Evolutionary conservation across 495 filamentous ascomycete species (phyloP).

Genomic region (Trichodelitschia bisporula): DNA sequence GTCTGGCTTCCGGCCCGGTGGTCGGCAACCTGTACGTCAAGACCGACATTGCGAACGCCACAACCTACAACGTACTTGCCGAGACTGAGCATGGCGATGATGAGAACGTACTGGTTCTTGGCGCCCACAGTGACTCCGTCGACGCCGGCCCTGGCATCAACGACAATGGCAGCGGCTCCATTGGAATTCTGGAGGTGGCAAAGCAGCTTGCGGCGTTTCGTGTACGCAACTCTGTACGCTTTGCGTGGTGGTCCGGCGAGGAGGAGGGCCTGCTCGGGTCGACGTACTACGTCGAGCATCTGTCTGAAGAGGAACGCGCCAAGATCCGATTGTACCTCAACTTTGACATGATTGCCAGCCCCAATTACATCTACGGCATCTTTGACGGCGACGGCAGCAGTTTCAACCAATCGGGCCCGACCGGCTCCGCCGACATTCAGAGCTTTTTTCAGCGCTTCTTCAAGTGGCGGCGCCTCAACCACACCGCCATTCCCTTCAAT

Average conservation of each 20-base stretch:
- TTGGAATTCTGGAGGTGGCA: conserved; percentile 38
- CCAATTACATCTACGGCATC: conserved; percentile 41
- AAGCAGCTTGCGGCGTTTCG: conserved; percentile 29
- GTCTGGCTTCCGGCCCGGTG: conserved; percentile 15
- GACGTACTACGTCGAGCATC: conserved; percentile 28
- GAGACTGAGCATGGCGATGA: conserved; percentile 38
- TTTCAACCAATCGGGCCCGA: conserved; percentile 35
- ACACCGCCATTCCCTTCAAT: conserved; percentile 28
- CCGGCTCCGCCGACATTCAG: conserved; percentile 38
- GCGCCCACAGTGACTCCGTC: conserved; percentile 48
- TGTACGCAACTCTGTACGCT: conserved; percentile 41
- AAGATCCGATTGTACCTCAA: conserved; percentile 47
- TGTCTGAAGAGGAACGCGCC: conserved; percentile 21
- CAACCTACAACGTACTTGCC: conserved; percentile 40
- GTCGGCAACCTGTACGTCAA: conserved; percentile 14
- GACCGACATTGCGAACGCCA: conserved; percentile 11
- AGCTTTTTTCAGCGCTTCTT: conserved; percentile 37
- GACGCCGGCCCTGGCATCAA: conserved; percentile 37
- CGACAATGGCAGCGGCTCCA: conserved; percentile 40
- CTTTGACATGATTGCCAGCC: conserved; percentile 58
- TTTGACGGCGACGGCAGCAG: conserved; percentile 45
- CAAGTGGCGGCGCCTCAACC: conserved; percentile 16
- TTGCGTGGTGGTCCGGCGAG: conserved; percentile 46
- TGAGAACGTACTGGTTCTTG: conserved; percentile 34
- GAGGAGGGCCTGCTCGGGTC: conserved; percentile 41